These are phyloP conservation scores for Gonapodya sp. DNA, from an alignment of 192 early-diverging fungal species.

Conservation along the genomic window DNA sequence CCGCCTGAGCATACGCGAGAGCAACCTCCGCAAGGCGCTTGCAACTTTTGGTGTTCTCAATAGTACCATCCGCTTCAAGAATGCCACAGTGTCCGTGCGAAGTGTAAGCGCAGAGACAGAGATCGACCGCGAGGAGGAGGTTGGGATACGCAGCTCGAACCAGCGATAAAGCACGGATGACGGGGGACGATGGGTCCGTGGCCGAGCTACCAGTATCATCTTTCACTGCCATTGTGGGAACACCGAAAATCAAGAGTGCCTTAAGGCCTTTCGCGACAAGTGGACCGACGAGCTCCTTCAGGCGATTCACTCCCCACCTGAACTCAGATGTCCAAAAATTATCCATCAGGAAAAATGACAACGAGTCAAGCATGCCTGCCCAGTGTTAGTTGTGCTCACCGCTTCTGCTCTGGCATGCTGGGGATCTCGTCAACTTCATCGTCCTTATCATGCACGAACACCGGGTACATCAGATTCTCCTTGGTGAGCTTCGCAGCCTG, in stretches of 20 bases:
- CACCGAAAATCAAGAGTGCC: slow-evolving; percentile 88
- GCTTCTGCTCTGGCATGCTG: slow-evolving; percentile 78
- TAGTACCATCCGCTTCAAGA: slow-evolving; percentile 53
- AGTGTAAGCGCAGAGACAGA: slow-evolving; percentile 95
- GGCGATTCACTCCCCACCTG: slow-evolving; percentile 61
- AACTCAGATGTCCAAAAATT: background rate
- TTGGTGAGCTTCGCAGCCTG: slow-evolving; percentile 56
- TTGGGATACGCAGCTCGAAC: slow-evolving; percentile 67
- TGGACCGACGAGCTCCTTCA: slow-evolving; percentile 66
- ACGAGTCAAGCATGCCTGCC: background rate
- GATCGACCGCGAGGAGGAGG: slow-evolving; percentile 82
- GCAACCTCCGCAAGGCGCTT: slow-evolving; percentile 74
- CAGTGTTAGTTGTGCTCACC: slow-evolving; percentile 27
- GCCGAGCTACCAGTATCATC: slow-evolving; percentile 72
- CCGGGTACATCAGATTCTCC: slow-evolving; percentile 77
- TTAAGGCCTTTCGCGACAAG: slow-evolving; percentile 80
- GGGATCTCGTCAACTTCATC: slow-evolving; percentile 67
- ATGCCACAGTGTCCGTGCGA: slow-evolving; percentile 92
- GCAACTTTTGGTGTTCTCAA: slow-evolving; percentile 73
- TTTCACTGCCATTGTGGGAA: slow-evolving; percentile 61
- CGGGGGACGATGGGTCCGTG: slow-evolving; percentile 71
- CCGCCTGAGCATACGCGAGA: slow-evolving; percentile 79
- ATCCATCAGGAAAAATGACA: background rate
- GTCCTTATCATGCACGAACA: slow-evolving; percentile 81
- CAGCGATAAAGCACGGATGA: slow-evolving; percentile 71